Evolutionary conservation across 202 grass and related monocot species (phyloP), one percentile per base, ranked within the genome.

Genomic region (Carex sylvatica): DNA sequence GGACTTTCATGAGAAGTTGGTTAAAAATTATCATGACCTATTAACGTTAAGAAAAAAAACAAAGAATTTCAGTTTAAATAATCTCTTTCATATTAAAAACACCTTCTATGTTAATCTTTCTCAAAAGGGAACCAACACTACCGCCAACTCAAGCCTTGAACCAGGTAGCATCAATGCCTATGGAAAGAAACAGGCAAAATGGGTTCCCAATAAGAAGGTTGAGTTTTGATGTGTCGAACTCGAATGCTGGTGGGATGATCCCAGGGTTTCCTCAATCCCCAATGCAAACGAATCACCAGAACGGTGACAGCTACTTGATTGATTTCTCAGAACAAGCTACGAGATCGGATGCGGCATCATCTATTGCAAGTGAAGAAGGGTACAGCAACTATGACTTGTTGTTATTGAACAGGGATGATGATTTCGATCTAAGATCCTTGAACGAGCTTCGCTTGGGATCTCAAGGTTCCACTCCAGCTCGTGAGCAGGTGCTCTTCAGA

Each of bases 291-390:
- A 56, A 28, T 35, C 14, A 3, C 51, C 2, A 18, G 51, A 54
- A 18, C 51, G n/a, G 72, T 18, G 6, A 35, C 14, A 76, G 19
- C 23, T 54, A 30, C 73, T 76, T 52, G 16, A 8, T 58, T 33
- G 52, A 76, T 76, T 76, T 76, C 26, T 76, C 51, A 58, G 51
- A 76, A 19, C 15, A 15, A 35, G 28, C 5, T 56, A 11, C 2
- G 7, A 31, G 2, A 74, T 53, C 23, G 4, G 74, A 77, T 36
- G 15, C 0, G 1, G 28, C 15, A 3, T 77, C 74, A 20, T 56
- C 53, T 58, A 36, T 1, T 77, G 53, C 28, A 59, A 77, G 28
- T 77, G 74, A 77, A 77, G 74, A 77, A 35, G 52, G 28, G 3
- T 20, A 14, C 74, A 77, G 3, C 52, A 59, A 38, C 36, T 40